Evolutionary conservation across 768 basidiomycete genomes (phyloP).

Genomic region (Pleurotus tuber-regium): DNA sequence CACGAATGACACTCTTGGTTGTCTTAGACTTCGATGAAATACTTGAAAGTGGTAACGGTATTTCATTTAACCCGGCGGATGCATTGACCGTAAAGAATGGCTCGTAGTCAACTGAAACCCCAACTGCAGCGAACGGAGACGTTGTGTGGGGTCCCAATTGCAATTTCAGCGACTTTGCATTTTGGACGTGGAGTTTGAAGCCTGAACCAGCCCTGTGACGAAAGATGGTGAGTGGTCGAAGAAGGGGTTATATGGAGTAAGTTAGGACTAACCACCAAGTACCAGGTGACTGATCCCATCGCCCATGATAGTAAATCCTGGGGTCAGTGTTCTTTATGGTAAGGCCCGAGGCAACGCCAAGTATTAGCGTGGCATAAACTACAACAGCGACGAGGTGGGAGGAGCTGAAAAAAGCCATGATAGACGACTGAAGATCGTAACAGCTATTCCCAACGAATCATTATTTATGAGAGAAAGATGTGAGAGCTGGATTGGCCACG

Average conservation of each 20-base stretch:
- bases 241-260: not conserved
- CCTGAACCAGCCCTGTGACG: conserved; percentile 50
- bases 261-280: conserved; percentile 49
- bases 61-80: conserved; percentile 41
- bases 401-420: not conserved
- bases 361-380: not conserved
- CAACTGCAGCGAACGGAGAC: conserved; percentile 40
- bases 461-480: not conserved
- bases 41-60: conserved; percentile 35
- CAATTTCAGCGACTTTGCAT: conserved; percentile 39
- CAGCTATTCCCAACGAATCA: not conserved
- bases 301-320: conserved; percentile 46
- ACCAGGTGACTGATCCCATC: conserved; percentile 50
- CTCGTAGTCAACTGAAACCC: conserved; percentile 47
- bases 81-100: conserved; percentile 46
- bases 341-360: not conserved
- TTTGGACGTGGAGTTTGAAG: conserved; percentile 45
- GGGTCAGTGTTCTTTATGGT: conserved; percentile 35
- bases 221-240: not conserved
- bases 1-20: conserved; percentile 31
- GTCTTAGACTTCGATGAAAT: not conserved
- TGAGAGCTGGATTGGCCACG: not conserved
- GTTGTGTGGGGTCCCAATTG: conserved; percentile 51
- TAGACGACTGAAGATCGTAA: not conserved
- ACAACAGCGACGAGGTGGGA: not conserved